A percentile compares a stretch with the other conserved stretches of the same genome.
Conservation (phyloP, 2,329 filamentous ascomycete genomes). For the Claviceps sorghi region DNA sequence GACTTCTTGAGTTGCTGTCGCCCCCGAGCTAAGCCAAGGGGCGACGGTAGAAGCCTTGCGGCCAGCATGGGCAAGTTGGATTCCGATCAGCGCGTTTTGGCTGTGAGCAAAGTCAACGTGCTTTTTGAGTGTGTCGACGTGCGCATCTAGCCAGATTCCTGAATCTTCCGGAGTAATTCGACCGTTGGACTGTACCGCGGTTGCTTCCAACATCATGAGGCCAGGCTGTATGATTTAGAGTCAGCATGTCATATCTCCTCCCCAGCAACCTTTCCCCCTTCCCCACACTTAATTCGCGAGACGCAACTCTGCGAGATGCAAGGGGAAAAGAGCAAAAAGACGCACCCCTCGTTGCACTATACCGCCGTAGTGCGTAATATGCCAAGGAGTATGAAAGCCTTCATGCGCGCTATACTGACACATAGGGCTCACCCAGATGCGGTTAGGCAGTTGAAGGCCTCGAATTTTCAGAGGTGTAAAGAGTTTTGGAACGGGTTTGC, state of each 20-base stretch:
- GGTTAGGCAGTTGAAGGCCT: background rate
- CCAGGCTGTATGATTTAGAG: slow-evolving; percentile 29
- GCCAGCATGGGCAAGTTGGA: slow-evolving; percentile 74
- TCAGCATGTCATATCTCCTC: background rate
- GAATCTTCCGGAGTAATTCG: slow-evolving; percentile 69
- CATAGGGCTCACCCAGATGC: background rate
- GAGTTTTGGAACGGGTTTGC: background rate
- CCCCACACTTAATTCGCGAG: background rate
- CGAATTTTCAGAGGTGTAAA: background rate
- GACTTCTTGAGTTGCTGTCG: slow-evolving; percentile 34
- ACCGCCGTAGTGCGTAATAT: slow-evolving; percentile 27
- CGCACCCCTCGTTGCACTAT: background rate
- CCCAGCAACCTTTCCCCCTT: too few species aligned
- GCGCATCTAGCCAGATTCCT: slow-evolving; percentile 73
- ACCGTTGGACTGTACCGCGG: slow-evolving; percentile 58
- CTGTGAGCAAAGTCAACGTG: slow-evolving; percentile 68
- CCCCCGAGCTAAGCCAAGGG: slow-evolving; percentile 44
- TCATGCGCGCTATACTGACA: slow-evolving; percentile 2
- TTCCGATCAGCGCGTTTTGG: slow-evolving; percentile 60
- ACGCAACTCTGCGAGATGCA: too few species aligned
- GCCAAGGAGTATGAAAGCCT: slow-evolving; percentile 1
- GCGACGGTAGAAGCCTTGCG: slow-evolving; percentile 48
- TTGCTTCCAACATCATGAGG: slow-evolving; percentile 65
- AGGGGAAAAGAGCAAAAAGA: background rate
- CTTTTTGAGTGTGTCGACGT: slow-evolving; percentile 56